Evolutionary conservation across 345 rosid species (phyloP).

Genomic region (Brassica cretica): DNA sequence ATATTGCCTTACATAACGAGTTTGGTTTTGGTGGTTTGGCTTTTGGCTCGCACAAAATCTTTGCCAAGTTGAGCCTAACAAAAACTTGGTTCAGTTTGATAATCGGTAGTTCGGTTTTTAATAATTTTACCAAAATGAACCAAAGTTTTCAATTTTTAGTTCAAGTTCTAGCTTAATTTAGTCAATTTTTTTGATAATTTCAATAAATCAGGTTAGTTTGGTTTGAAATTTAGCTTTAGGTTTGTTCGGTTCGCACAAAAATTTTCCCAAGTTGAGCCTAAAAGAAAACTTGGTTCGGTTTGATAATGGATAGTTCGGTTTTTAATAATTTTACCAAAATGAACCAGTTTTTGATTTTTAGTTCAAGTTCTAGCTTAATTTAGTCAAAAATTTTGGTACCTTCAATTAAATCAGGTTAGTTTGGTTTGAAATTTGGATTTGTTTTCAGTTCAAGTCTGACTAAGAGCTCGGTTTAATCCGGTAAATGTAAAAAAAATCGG

Average conservation of each 20-base stretch:
- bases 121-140: no score
- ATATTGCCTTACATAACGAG: neutral
- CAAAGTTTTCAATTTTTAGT: neutral
- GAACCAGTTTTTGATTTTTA: no score
- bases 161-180: no score
- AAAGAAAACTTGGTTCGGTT: neutral
- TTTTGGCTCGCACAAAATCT: neutral
- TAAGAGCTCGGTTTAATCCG: no score
- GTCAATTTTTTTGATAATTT: neutral
- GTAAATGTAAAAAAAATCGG: no score
- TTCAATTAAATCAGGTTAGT: neutral
- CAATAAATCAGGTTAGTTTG: neutral
- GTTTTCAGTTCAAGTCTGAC: neutral
- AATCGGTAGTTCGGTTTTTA: no score
- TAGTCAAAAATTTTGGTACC: neutral
- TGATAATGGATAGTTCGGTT: no score
- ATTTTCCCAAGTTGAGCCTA: neutral
- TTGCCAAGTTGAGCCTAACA: neutral
- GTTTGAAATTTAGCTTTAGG: neutral
- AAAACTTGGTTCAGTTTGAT: neutral
- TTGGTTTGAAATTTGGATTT: neutral
- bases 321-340: no score
- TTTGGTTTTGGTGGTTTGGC: neutral
- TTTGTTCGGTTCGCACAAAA: neutral
- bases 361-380: neutral